Evolutionary conservation across 768 basidiomycete species (phyloP).

Genomic region (Tulasnella sp.): DNA sequence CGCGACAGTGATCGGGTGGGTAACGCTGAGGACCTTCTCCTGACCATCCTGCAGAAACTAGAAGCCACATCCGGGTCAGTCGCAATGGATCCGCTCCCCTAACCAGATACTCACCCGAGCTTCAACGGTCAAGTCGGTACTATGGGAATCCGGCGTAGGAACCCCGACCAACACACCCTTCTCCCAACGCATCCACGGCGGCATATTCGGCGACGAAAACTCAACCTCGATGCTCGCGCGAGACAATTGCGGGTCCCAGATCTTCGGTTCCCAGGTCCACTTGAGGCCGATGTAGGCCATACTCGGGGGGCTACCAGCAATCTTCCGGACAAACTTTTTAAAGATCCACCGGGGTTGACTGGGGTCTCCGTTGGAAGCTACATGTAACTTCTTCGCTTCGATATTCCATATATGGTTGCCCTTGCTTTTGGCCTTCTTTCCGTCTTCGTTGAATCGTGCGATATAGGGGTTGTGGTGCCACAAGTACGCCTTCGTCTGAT

Average conservation of each 20-base stretch:
- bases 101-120: constrained; percentile 45
- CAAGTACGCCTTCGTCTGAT: constrained; percentile 80
- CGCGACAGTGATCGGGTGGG: constrained; percentile 59
- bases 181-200: constrained; percentile 82
- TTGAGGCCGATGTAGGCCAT: constrained; percentile 49
- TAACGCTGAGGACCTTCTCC: constrained; percentile 54
- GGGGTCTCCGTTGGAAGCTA: constrained; percentile 19
- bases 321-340: constrained; percentile 74
- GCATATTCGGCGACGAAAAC: constrained; percentile 70
- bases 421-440: constrained; percentile 97
- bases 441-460: constrained; percentile 95
- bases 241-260: constrained; percentile 94
- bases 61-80: background rate
- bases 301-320: constrained; percentile 69
- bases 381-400: constrained; percentile 62
- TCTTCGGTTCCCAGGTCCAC: constrained; percentile 84
- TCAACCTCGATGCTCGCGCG: constrained; percentile 65
- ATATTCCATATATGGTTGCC: constrained; percentile 99
- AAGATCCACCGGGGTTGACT: constrained; percentile 63
- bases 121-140: constrained; percentile 58
- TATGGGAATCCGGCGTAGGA: constrained; percentile 63
- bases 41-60: constrained; percentile 63
- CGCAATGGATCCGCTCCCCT: background rate
- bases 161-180: constrained; percentile 70
- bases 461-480: constrained; percentile 86